Percentiles rank a stretch among this genome's conserved stretches.
These are phyloP conservation scores for Pseudovirgaria hyperparasitica DNA, from an alignment of 2,329 filamentous ascomycete genomes.

Conservation along the genomic window DNA sequence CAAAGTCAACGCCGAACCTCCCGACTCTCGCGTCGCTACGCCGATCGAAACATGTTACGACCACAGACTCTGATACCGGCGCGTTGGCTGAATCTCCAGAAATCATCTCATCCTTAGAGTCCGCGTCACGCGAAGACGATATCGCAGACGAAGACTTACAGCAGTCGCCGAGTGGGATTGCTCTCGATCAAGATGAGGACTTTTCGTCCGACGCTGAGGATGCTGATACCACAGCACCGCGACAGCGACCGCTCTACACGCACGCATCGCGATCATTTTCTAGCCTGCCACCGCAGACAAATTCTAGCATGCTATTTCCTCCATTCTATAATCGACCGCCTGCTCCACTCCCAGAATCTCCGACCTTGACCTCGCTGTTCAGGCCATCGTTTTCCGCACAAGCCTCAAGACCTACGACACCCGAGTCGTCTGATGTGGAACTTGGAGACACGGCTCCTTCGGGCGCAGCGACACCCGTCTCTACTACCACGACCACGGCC, in stretches of 20 bases:
- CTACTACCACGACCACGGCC: constrained; percentile 43
- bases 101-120: constrained; percentile 19
- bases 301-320: constrained; percentile 44
- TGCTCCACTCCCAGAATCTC: constrained; percentile 82
- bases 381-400: constrained; percentile 49
- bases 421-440: constrained; percentile 83
- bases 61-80: neutral
- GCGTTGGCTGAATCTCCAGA: constrained; percentile 1
- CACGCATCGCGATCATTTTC: constrained; percentile 31
- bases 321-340: constrained; percentile 98
- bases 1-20: constrained; percentile 34
- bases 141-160: constrained; percentile 14
- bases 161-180: constrained; percentile 6
- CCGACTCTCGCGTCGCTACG: constrained; percentile 25
- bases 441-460: constrained; percentile 7
- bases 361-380: constrained; percentile 81
- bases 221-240: constrained; percentile 4
- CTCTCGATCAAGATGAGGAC: constrained; percentile 9
- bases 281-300: constrained; percentile 26
- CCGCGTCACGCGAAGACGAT: constrained; percentile 26
- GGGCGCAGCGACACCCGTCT: constrained; percentile 16
- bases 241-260: constrained; percentile 26
- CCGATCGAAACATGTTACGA: constrained; percentile 2
- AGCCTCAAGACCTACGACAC: constrained; percentile 74
- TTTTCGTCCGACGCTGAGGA: constrained; percentile 16